phyloP scores from a whole-genome alignment of 2,329 filamentous ascomycete genomes.

The Hypoxylon sp. region DNA sequence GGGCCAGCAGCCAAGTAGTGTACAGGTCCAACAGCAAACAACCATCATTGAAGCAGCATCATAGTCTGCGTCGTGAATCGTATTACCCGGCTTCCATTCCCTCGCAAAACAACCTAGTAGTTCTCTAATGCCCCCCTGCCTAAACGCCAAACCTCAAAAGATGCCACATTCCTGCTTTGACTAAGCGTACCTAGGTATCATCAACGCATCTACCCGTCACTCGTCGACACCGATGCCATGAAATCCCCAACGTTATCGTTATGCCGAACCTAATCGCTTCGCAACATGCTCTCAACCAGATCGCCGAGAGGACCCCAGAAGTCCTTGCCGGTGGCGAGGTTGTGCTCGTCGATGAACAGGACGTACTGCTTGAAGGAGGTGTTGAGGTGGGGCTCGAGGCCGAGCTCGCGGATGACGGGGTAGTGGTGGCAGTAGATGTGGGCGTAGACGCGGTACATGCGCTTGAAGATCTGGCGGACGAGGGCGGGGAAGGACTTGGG shows the following conservation, averaged over 20 bases:
- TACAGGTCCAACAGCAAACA: conserved; percentile 34
- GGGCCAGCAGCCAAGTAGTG: conserved; percentile 24
- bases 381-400: conserved; percentile 96
- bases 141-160: conserved; percentile 50
- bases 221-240: conserved; percentile 29
- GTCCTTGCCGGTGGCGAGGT: conserved; percentile 91
- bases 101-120: conserved; percentile 43
- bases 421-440: conserved; percentile 99
- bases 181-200: conserved; percentile 24
- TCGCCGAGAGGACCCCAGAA: conserved; percentile 98
- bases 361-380: conserved; percentile 99
- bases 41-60: conserved; percentile 24
- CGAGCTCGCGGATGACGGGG: conserved; percentile 93
- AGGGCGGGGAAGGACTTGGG: conserved; percentile 91
- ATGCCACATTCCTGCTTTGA: conserved; percentile 30
- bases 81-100: conserved; percentile 47
- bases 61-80: conserved; percentile 30
- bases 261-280: conserved; percentile 76
- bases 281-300: conserved; percentile 96
- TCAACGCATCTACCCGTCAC: conserved; percentile 23
- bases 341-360: conserved; percentile 97
- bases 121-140: conserved; percentile 31
- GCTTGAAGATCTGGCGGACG: conserved; percentile 97
- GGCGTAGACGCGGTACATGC: conserved; percentile 97
- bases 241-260: background rate